Conservation (phyloP, 495 filamentous ascomycete genomes). For the Podospora australis region DNA sequence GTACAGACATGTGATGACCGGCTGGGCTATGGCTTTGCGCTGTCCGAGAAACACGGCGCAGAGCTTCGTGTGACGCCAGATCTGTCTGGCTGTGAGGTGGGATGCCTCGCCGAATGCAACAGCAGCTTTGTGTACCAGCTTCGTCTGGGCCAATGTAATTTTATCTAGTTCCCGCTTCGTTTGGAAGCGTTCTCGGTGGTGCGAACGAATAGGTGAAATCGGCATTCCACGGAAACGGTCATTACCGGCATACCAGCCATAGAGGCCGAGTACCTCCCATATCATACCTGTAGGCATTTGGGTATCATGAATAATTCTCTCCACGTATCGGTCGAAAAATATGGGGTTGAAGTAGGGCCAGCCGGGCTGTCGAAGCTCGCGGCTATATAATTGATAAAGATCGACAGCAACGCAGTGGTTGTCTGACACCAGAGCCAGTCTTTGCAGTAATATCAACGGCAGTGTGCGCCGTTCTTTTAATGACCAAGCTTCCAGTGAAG, state of each 20-base stretch:
- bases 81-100: constrained; percentile 1
- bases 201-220: too few species aligned
- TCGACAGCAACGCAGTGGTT: constrained; percentile 15
- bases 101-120: constrained; percentile 27
- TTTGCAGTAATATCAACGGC: constrained; percentile 4
- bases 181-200: too few species aligned
- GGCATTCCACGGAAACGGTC: background rate
- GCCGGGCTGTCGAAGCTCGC: constrained; percentile 3
- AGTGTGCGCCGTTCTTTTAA: too few species aligned
- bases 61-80: constrained; percentile 27
- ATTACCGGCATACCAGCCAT: constrained; percentile 2
- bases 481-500: constrained; percentile 10
- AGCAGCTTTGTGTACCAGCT: too few species aligned
- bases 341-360: constrained; percentile 13
- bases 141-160: background rate
- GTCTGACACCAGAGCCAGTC: constrained; percentile 5
- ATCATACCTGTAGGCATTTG: constrained; percentile 13
- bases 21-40: too few species aligned
- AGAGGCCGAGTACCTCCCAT: constrained; percentile 22
- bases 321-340: constrained; percentile 10
- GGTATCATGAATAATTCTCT: constrained; percentile 19
- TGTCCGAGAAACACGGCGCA: constrained; percentile 35
- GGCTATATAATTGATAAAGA: constrained; percentile 15
- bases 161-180: too few species aligned
- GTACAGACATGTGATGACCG: too few species aligned